Conservation (phyloP, 257 asterid genomes). For the Catharanthus roseus region DNA sequence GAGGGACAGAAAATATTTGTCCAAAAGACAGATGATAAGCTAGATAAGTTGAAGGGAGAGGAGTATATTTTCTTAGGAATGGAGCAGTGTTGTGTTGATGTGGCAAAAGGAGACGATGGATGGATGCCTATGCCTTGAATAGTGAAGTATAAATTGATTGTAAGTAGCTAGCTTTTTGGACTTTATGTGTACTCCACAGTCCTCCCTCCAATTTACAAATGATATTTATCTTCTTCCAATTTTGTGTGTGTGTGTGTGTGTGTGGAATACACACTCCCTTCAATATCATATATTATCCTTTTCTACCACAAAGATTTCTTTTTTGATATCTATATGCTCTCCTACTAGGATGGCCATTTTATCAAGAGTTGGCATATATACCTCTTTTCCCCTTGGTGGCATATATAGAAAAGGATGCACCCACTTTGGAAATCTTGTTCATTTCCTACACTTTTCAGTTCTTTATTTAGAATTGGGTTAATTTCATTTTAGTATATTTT, state of each 20-base stretch:
- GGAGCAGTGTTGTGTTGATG: no score
- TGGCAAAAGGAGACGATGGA: no score
- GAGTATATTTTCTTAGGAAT: no score
- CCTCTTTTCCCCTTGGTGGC: not conserved
- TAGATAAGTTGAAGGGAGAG: no score
- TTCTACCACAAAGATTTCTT: slow-evolving; percentile 5
- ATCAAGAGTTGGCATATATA: not conserved
- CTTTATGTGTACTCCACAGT: slow-evolving; percentile 45
- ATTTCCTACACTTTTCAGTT: no score
- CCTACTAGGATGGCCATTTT: slow-evolving; percentile 14
- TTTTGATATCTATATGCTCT: slow-evolving; percentile 13
- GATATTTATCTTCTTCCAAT: slow-evolving; percentile 7
- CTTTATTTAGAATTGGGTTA: no score
- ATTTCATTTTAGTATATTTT: no score
- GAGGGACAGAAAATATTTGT: no score
- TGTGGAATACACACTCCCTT: slow-evolving; percentile 58
- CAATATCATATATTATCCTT: slow-evolving; percentile 24
- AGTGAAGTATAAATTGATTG: no score
- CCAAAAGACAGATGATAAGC: no score
- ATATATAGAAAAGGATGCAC: not conserved
- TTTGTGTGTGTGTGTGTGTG: slow-evolving; percentile 20
- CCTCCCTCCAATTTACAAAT: slow-evolving; percentile 31
- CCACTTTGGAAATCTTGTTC: not conserved
- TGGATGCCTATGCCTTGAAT: no score
- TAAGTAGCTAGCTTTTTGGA: no score